Evolutionary conservation across 768 basidiomycete species (phyloP).

Genomic region (Boletus subparvulus): DNA sequence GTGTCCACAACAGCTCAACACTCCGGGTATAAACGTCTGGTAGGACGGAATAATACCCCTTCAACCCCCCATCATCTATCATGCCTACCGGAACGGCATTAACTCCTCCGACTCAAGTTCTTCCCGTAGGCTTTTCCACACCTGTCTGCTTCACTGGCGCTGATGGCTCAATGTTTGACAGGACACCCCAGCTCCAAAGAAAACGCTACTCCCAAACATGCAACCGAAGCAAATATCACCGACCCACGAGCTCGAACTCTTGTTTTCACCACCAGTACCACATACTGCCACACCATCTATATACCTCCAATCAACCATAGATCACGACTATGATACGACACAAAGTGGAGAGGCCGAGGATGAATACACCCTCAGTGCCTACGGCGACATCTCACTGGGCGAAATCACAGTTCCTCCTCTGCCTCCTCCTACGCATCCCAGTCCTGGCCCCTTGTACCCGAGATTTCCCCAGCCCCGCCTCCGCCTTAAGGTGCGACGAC

Average conservation of each 20-base stretch:
- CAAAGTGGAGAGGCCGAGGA: constrained; percentile 26
- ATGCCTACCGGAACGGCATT: constrained; percentile 8
- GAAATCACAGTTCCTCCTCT: constrained; percentile 37
- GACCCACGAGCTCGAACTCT: background rate
- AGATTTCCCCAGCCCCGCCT: constrained; percentile 17
- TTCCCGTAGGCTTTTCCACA: constrained; percentile 4
- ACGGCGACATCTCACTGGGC: constrained; percentile 45
- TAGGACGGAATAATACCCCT: background rate
- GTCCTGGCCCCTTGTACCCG: background rate
- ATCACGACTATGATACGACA: background rate
- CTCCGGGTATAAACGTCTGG: constrained; percentile 12
- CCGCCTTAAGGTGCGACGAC: constrained; percentile 27
- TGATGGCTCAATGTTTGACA: constrained; percentile 1
- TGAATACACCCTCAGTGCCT: constrained; percentile 42
- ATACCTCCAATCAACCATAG: background rate
- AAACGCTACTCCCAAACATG: background rate
- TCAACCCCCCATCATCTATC: background rate
- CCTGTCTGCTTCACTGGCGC: background rate
- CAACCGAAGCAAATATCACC: background rate
- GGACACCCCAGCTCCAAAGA: constrained; percentile 8
- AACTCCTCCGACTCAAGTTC: background rate
- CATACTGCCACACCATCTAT: background rate
- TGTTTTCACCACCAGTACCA: background rate
- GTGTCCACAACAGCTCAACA: constrained; percentile 7
- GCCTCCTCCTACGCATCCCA: background rate